Evolutionary conservation across 2,329 filamentous ascomycete genomes (phyloP).

Genomic region (Monosporascus cannonballus): DNA sequence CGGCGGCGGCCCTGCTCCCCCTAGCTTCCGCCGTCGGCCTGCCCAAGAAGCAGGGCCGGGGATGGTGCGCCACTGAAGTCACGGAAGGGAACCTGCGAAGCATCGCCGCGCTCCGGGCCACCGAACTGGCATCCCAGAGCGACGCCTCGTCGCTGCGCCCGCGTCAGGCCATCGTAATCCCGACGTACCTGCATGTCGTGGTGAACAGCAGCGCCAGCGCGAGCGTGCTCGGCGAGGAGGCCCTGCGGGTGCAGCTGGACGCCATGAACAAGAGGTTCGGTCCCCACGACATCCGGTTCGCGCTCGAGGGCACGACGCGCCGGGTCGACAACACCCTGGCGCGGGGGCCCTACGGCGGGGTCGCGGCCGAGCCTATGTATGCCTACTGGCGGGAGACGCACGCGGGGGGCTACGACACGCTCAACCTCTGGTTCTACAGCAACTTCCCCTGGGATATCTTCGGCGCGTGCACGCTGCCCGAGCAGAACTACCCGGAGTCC

Average conservation of each 20-base stretch:
- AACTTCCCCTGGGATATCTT: slow-evolving; percentile 7
- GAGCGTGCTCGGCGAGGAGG: not conserved
- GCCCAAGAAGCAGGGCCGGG: not conserved
- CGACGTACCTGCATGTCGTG: slow-evolving; percentile 2
- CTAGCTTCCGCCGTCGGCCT: not conserved
- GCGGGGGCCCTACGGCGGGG: not conserved
- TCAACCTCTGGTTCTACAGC: slow-evolving; percentile 9
- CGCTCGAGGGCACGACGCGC: not conserved
- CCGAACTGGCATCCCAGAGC: not conserved
- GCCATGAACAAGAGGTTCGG: not conserved
- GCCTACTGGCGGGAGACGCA: slow-evolving; percentile 1
- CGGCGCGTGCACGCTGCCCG: slow-evolving; percentile 4
- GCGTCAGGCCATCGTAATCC: not conserved
- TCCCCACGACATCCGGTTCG: slow-evolving; percentile 1
- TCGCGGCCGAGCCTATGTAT: not conserved
- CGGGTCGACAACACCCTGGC: slow-evolving; percentile 2
- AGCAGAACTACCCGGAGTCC: slow-evolving; percentile 3
- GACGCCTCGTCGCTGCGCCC: not conserved
- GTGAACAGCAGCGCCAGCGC: not conserved
- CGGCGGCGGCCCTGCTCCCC: not conserved
- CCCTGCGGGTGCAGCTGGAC: not conserved
- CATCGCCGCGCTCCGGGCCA: not conserved
- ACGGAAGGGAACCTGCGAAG: not conserved
- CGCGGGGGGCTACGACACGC: slow-evolving; percentile 2
- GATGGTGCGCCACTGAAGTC: not conserved